Conservation (phyloP, 116 monocot genomes). For the Posidonia oceanica region DNA sequence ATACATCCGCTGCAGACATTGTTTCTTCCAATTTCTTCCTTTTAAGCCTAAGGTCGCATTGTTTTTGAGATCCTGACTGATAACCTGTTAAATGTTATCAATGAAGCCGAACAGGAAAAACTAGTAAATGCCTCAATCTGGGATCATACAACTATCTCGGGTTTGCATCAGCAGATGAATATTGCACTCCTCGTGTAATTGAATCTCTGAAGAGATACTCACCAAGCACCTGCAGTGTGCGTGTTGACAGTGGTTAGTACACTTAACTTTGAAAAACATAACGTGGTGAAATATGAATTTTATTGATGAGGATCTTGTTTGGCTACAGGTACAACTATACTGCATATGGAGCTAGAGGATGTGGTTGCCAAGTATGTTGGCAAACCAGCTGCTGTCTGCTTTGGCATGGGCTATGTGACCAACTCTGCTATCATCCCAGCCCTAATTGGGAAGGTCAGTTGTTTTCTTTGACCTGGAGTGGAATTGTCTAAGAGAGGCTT, state of each 20-base stretch:
- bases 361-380: slow-evolving; percentile 77
- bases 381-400: slow-evolving; percentile 79
- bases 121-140: slow-evolving; percentile 63
- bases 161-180: slow-evolving; percentile 93
- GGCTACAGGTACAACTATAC: slow-evolving; percentile 65
- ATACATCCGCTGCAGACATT: too few species aligned
- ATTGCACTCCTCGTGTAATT: slow-evolving; percentile 87
- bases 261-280: background rate
- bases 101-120: slow-evolving; percentile 64
- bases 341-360: slow-evolving; percentile 80
- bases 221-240: slow-evolving; percentile 83
- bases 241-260: slow-evolving; percentile 72
- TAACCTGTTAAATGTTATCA: background rate
- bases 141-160: slow-evolving; percentile 99
- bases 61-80: background rate
- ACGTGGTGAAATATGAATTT: too few species aligned
- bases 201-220: slow-evolving; percentile 86
- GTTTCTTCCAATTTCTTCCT: background rate
- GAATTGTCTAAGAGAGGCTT: too few species aligned
- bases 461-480: too few species aligned
- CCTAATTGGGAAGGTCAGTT: slow-evolving; percentile 62
- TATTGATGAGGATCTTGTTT: background rate
- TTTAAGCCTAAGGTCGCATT: background rate
- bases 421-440: slow-evolving; percentile 89
- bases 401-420: slow-evolving; percentile 98